Percentiles rank a stretch among this genome's conserved stretches.
Evolutionary conservation across 2,329 filamentous ascomycete genomes (phyloP).

Genomic region (Neofusicoccum laricinum): DNA sequence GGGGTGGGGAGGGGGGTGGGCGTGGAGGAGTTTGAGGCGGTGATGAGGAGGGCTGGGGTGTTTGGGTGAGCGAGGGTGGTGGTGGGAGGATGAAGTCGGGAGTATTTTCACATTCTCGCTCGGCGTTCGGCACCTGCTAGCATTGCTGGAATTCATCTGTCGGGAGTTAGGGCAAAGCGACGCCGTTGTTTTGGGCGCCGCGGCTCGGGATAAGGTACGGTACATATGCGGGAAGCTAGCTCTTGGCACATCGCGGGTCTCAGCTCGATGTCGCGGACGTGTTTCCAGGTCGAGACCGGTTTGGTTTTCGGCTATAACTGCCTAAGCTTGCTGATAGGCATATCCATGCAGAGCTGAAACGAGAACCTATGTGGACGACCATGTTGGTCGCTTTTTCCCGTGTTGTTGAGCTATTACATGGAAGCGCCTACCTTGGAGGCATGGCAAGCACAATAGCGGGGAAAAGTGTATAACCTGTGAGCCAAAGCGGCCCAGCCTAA

Average conservation of each 20-base stretch:
- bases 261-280: neutral
- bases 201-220: too few species aligned
- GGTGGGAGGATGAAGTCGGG: neutral
- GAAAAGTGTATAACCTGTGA: neutral
- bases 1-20: constrained; percentile 68
- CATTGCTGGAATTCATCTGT: neutral
- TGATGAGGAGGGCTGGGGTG: constrained; percentile 81
- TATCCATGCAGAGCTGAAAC: neutral
- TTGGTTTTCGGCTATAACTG: neutral
- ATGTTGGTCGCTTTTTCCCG: too few species aligned
- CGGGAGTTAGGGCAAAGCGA: neutral
- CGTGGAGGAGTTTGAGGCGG: constrained; percentile 77
- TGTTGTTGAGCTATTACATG: too few species aligned
- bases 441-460: neutral
- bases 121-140: neutral
- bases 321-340: neutral
- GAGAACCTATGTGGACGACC: too few species aligned
- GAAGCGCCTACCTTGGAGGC: neutral
- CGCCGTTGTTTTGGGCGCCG: neutral
- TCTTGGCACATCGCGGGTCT: neutral
- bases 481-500: neutral
- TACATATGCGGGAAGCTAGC: neutral
- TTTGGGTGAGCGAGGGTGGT: constrained; percentile 76
- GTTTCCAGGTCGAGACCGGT: neutral
- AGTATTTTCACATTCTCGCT: neutral